Conservation (phyloP, 2,329 filamentous ascomycete genomes). For the Penicillium sp. region DNA sequence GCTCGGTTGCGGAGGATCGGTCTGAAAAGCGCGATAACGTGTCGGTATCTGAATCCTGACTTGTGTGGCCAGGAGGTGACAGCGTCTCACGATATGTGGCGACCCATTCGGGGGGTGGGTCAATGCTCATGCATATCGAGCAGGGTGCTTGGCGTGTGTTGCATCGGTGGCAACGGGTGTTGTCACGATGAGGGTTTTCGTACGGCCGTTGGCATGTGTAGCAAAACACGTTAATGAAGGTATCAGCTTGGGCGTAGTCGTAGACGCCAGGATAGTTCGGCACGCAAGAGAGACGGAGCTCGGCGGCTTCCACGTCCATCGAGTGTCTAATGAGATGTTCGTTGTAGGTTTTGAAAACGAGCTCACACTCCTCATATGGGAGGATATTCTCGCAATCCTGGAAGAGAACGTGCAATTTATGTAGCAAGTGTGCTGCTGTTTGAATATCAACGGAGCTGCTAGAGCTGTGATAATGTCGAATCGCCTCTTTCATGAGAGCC, state of each 20-base stretch:
- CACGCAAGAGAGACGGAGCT: slow-evolving; percentile 58
- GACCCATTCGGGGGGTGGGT: slow-evolving; percentile 45
- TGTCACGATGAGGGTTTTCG: slow-evolving; percentile 52
- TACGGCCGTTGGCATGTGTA: slow-evolving; percentile 59
- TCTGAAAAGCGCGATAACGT: slow-evolving; percentile 45
- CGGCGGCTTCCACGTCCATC: slow-evolving; percentile 53
- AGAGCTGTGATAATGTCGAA: slow-evolving; percentile 43
- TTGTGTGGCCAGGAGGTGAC: slow-evolving; percentile 11
- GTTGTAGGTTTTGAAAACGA: slow-evolving; percentile 60
- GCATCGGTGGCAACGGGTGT: slow-evolving; percentile 55
- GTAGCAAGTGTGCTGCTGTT: slow-evolving; percentile 44
- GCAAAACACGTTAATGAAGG: slow-evolving; percentile 57
- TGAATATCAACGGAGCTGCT: slow-evolving; percentile 41
- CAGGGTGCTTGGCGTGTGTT: slow-evolving; percentile 42
- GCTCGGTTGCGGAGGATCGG: slow-evolving; percentile 43
- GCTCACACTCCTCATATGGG: slow-evolving; percentile 53
- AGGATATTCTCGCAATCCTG: slow-evolving; percentile 40
- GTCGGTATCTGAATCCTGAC: slow-evolving; percentile 20
- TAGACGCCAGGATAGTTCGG: slow-evolving; percentile 59
- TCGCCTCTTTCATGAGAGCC: slow-evolving; percentile 40
- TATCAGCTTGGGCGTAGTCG: slow-evolving; percentile 58
- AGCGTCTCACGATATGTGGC: slow-evolving; percentile 23
- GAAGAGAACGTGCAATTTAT: slow-evolving; percentile 43
- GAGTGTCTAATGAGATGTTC: slow-evolving; percentile 52
- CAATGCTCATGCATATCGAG: slow-evolving; percentile 44